These are phyloP conservation scores for Rugonectria rugulosa DNA, from an alignment of 2,329 filamentous ascomycete species.

Conservation along the genomic window DNA sequence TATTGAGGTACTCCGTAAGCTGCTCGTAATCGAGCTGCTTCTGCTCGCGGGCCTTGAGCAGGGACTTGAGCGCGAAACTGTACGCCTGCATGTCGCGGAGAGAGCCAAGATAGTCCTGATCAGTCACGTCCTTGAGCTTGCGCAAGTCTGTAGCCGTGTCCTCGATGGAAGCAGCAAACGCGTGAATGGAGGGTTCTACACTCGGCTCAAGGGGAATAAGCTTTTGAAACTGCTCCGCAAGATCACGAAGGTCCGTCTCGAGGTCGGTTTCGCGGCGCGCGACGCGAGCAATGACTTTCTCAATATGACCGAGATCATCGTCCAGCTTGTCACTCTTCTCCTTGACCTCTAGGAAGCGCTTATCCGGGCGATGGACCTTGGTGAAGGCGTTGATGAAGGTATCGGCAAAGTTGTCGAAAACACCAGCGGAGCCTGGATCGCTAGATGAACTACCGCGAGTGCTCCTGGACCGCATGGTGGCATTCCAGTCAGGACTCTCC, in stretches of 20 bases:
- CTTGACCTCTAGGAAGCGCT: conserved; percentile 91
- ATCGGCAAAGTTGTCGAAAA: conserved; percentile 95
- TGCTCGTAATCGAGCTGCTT: conserved; percentile 98
- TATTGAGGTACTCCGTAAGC: conserved; percentile 93
- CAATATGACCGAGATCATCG: conserved; percentile 90
- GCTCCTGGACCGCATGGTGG: conserved; percentile 84
- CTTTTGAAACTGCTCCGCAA: conserved; percentile 94
- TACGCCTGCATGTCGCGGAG: conserved; percentile 97
- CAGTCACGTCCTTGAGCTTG: conserved; percentile 86
- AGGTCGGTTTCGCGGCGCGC: conserved; percentile 87
- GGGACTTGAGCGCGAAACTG: conserved; percentile 82
- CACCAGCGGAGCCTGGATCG: conserved; percentile 65
- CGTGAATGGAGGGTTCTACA: conserved; percentile 81
- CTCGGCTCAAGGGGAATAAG: conserved; percentile 89
- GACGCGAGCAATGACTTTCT: conserved; percentile 93
- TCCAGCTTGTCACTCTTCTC: conserved; percentile 94
- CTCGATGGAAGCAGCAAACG: conserved; percentile 86
- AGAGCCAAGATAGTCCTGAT: conserved; percentile 93
- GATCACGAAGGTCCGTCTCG: conserved; percentile 85
- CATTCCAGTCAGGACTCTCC: conserved; percentile 95
- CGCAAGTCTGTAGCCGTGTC: conserved; percentile 82
- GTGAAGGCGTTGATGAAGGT: conserved; percentile 97
- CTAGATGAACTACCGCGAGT: conserved; percentile 65
- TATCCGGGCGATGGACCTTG: conserved; percentile 94
- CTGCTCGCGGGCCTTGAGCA: conserved; percentile 93